Evolutionary conservation across 2,329 filamentous ascomycete genomes (phyloP), one percentile per base, ranked within the genome.

Genomic region (Ceratocystis lukuohia): DNA sequence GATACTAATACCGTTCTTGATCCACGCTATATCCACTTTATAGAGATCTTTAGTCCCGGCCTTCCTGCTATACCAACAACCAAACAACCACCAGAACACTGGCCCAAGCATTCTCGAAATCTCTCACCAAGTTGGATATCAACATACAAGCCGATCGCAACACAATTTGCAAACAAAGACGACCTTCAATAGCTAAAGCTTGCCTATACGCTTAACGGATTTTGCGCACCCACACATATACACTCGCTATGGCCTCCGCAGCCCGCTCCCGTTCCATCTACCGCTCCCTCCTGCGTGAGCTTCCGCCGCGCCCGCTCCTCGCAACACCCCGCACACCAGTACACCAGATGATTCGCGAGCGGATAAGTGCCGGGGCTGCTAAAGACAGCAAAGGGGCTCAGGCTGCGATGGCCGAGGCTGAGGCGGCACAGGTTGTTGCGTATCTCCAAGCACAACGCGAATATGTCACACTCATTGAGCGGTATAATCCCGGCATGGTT

Each of bases 401-500:
- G 10, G 37, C 37, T 28, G 69, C 62, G 70, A 62, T 67, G 30
- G 69, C 70, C 46, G 63, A 68, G 30, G 69, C 69, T 45, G 69
- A 71, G 62, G 87, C 85, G n/a, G 84, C 90, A 69, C 91, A 97
- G 75, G 85, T 91, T 70, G 76, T 91, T 30, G 82, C 85, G 67
- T 97, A 96, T 74, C 81, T 94, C 22, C 84, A 84, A 71, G 87
- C 92, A n/a, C 94, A 99, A 79, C 81, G 92, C 64, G 84, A 84
- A 74, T 96, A 97, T 75, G 82, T 84, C 30, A 87, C 84, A 17
- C 78, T 97, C 56, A 75, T 97, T 46, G 92, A 96, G 77, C 82
- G 92, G 71, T 97, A 99, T 77, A 97, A 97, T 75, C 91, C 91
- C 0, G 91, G 92, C 20, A 90, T 95, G 85, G 84, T 84, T 70